phyloP scores from a whole-genome alignment of 768 basidiomycete species.

The Serendipita indica region DNA sequence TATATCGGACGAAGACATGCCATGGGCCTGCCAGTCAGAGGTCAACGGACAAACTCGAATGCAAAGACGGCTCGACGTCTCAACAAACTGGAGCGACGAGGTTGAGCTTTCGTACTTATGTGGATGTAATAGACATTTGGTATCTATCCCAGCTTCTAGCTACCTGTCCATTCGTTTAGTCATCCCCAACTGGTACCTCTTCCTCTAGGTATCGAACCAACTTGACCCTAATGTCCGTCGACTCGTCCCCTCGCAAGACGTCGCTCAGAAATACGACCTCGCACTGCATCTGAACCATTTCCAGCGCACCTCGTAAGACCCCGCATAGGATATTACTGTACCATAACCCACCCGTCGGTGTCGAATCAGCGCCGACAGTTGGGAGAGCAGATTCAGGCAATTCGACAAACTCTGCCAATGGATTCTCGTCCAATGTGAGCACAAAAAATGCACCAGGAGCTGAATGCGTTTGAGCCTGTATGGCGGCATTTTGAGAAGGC shows the following conservation, averaged over 20 bases:
- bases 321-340: constrained; percentile 95
- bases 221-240: constrained; percentile 82
- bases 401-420: constrained; percentile 92
- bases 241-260: constrained; percentile 82
- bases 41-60: constrained; percentile 84
- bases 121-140: neutral
- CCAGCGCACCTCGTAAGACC: constrained; percentile 79
- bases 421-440: constrained; percentile 88
- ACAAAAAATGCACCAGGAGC: constrained; percentile 36
- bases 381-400: constrained; percentile 74
- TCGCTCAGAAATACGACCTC: constrained; percentile 82
- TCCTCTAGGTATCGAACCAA: constrained; percentile 88
- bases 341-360: constrained; percentile 72
- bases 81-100: constrained; percentile 31
- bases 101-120: neutral
- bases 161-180: no score
- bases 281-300: constrained; percentile 99
- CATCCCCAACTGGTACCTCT: constrained; percentile 86
- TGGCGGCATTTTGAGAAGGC: constrained; percentile 9
- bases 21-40: constrained; percentile 84
- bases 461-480: neutral
- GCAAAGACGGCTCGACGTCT: constrained; percentile 82
- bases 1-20: constrained; percentile 89
- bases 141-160: no score
- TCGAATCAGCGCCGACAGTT: neutral